Evolutionary conservation across 345 rosid species (phyloP), one percentile per base, ranked within the genome.

Genomic region (Euphorbia peplus): DNA sequence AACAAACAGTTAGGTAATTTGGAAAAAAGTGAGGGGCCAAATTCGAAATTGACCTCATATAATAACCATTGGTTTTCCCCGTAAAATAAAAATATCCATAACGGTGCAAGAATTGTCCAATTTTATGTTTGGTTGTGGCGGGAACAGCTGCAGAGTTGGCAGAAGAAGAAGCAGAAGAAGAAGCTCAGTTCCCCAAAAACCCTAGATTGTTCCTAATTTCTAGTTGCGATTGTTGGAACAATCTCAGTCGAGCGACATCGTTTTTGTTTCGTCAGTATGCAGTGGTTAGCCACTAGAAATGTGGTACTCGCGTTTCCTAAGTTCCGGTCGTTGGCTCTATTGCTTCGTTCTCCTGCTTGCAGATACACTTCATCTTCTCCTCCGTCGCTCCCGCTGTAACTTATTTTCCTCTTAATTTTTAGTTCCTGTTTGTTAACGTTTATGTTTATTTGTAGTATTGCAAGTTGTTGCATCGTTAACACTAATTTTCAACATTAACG

Each of bases 211-310:
- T 16, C 13, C 10, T 37, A 11, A 37, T 47, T 50, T 19, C 42
- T 8, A 14, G 2, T 8, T 7, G 19, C 18, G n/a, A n/a, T n/a
- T n/a, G n/a, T n/a, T n/a, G n/a, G n/a, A n/a, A n/a, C n/a, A n/a
- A n/a, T n/a, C n/a, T n/a, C n/a, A n/a, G n/a, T n/a, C n/a, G n/a
- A n/a, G n/a, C n/a, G n/a, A n/a, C n/a, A n/a, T n/a, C n/a, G n/a
- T n/a, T n/a, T 50, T 50, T 16, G 29, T 6, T 32, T 11, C 42
- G 42, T 37, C 44, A 63, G 32, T 24, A 92, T 93, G 97, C 86
- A 80, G 80, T 75, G 92, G 95, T 63, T 89, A 18, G 86, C 92
- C 13, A 81, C 82, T 6, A 75, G 96, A 72, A 84, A 75, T 78
- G 93, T 74, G 53, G 86, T 80, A 82, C 83, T 83, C 76, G 77